Percentiles rank a stretch among this genome's conserved stretches.
Conservation (phyloP, 768 basidiomycete genomes). For the Lentinus tigrinus region DNA sequence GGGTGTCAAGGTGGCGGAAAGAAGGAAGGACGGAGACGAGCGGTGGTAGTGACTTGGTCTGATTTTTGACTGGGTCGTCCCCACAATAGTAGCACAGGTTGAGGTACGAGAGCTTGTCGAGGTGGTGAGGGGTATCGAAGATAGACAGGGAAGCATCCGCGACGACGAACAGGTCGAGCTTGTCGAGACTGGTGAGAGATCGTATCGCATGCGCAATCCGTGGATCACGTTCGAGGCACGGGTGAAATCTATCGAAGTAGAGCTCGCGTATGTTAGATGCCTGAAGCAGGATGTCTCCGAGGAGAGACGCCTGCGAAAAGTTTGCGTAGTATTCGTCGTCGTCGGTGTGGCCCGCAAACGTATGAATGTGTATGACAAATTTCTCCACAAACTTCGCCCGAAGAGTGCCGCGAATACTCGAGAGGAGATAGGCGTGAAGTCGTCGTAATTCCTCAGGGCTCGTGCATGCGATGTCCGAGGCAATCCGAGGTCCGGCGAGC, state of each 20-base stretch:
- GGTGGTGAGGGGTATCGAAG: too few relatives aligned
- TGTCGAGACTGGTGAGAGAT: not conserved
- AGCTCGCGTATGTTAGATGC: not conserved
- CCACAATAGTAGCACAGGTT: not conserved
- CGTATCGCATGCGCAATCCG: not conserved
- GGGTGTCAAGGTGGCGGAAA: not conserved
- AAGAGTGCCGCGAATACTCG: not conserved
- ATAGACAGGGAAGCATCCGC: not conserved
- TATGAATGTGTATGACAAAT: not conserved
- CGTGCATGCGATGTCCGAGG: not conserved
- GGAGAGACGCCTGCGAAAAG: not conserved
- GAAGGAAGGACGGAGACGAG: not conserved
- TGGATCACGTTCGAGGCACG: not conserved
- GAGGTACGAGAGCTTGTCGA: not conserved
- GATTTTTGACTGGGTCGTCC: not conserved
- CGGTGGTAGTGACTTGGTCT: not conserved
- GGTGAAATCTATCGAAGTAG: not conserved
- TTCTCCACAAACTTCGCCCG: not conserved
- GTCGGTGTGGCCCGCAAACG: not conserved
- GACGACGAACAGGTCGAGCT: not conserved
- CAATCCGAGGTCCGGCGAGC: conserved; percentile 1
- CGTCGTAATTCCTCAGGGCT: not conserved
- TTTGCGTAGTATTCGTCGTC: not conserved
- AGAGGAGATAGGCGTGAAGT: not conserved
- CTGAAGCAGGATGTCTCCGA: not conserved